Evolutionary conservation across 23 red algal genomes (phyloP), one percentile per base, ranked within the genome.

Genomic region (Agarophyton chilense): DNA sequence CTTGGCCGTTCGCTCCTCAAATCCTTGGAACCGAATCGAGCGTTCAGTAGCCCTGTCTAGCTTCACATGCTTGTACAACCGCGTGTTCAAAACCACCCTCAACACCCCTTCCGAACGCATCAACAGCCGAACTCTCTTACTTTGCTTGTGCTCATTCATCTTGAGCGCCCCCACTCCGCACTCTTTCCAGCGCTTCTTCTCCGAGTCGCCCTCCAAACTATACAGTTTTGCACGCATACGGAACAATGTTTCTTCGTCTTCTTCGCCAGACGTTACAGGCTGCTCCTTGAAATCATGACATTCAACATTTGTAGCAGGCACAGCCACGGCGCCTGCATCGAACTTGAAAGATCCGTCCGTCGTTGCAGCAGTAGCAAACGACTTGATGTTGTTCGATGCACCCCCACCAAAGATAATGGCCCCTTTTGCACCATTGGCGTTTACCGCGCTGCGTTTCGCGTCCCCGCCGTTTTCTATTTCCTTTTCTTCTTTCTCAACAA

Each of bases 31-130:
- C 6, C 94, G 88, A 17, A 96, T 28, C 47, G 78, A 84, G 22
- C 68, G 54, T 21, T 88, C 89, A 1, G 76, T 86, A 7, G 94
- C 94, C 29, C 47, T 24, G 36, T 96, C 94, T 52, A 93, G 43
- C 25, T 38, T 79, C 53, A 96, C 67, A 1, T 77, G 74, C 36
- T 55, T 40, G 22, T 44, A 68, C 39, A 98, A n/a, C 12, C 82
- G 92, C 10, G 72, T 90, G 39, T 98, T 98, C 49, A 98, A 77
- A 43, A 98, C 80, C 33, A 98, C 87, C 6, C 88, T 66, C 24
- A 98, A 67, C 24, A 77, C 91, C 10, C 79, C 96, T 60, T 98
- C 96, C n/a, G 92, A 84, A 25, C 96, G 92, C 96, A 98, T 98
- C 14, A 98, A 42, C 34, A 98, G 54, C n/a, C 96, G 86, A 9